Conservation (phyloP, 805 yeast species). For the Cyberlindnera subsufficiens region DNA sequence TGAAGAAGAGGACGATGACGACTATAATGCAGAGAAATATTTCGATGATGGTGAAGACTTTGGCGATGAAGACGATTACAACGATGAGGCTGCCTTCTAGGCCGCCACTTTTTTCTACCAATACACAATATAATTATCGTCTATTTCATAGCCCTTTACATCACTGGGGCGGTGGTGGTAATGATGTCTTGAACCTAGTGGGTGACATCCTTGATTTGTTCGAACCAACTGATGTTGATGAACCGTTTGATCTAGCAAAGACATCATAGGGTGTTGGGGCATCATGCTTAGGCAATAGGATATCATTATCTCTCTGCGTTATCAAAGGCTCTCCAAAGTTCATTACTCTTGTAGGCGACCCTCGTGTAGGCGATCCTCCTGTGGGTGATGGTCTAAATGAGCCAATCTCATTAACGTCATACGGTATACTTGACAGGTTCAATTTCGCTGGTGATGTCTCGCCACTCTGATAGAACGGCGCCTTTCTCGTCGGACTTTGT, state of each 20-base stretch:
- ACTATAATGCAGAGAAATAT: conserved; percentile 57
- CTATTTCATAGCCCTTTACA: neutral
- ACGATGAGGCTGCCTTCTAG: conserved; percentile 59
- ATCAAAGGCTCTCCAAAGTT: conserved; percentile 1
- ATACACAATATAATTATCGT: neutral
- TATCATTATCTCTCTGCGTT: conserved; percentile 23
- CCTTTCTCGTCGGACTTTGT: conserved; percentile 17
- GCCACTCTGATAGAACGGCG: conserved; percentile 16
- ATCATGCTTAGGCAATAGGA: conserved; percentile 29
- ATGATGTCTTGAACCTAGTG: conserved; percentile 18
- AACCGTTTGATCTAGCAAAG: conserved; percentile 7
- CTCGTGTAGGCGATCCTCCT: neutral
- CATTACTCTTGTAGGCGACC: neutral
- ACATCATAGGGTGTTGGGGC: conserved; percentile 44
- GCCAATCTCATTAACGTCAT: conserved; percentile 15
- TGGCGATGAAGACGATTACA: conserved; percentile 43
- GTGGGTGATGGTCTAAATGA: conserved; percentile 1
- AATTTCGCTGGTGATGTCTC: conserved; percentile 12
- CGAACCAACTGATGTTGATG: conserved; percentile 5
- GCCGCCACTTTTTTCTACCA: neutral
- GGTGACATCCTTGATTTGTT: conserved; percentile 15
- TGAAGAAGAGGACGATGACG: conserved; percentile 59
- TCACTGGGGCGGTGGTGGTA: conserved; percentile 15
- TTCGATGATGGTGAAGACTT: conserved; percentile 55
- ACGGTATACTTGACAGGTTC: conserved; percentile 16